These are phyloP conservation scores for Acanthamoeba culbertsoni DNA, from an alignment of 208 protist species.

Conservation along the genomic window DNA sequence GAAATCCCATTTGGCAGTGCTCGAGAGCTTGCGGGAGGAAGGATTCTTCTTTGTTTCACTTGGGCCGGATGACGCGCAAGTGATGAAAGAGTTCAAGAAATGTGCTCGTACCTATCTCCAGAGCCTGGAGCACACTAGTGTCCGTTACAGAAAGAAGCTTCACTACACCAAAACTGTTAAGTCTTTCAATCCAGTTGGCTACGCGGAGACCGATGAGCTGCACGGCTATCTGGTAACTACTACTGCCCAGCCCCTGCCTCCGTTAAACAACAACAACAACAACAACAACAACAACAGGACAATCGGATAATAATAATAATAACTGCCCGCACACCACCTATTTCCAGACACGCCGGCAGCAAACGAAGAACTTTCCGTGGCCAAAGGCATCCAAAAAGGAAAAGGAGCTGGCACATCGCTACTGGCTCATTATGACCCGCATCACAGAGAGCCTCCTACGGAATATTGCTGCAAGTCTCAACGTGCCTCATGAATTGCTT, in stretches of 20 bases:
- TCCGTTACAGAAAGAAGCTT: not conserved
- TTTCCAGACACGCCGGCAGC: not conserved
- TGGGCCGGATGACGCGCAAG: not conserved
- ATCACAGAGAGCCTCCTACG: not conserved
- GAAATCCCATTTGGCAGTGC: too few relatives aligned
- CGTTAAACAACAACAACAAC: too few relatives aligned
- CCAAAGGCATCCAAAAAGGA: not conserved
- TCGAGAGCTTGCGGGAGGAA: not conserved
- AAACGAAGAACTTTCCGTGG: conserved; percentile 10
- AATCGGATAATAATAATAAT: too few relatives aligned
- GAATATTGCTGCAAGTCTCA: not conserved
- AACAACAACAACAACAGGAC: too few relatives aligned
- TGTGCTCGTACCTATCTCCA: not conserved
- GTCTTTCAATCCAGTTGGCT: not conserved
- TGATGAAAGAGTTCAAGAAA: not conserved
- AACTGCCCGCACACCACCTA: too few relatives aligned
- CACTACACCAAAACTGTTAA: not conserved
- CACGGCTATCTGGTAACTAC: conserved; percentile 36
- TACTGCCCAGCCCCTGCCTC: too few relatives aligned
- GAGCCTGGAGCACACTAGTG: not conserved
- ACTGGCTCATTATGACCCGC: not conserved
- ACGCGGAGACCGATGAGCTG: not conserved
- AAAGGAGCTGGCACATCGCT: not conserved
- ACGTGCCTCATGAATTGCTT: not conserved
- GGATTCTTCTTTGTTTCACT: conserved; percentile 23